Evolutionary conservation across 768 basidiomycete genomes (phyloP), one percentile per base, ranked within the genome.

Genomic region (Leucogyrophana mollusca): DNA sequence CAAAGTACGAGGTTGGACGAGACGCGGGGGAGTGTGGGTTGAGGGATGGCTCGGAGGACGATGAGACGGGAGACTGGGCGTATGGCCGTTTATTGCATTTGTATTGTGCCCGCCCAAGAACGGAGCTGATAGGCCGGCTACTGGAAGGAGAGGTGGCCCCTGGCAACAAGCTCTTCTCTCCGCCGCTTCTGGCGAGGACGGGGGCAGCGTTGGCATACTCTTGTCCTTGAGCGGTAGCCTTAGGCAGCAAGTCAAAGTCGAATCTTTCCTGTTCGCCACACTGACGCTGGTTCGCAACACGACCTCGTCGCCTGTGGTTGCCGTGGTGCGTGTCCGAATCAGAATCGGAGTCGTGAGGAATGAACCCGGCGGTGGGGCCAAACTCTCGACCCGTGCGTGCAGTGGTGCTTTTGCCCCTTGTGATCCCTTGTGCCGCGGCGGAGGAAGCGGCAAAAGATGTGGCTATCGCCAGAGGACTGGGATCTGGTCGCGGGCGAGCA

Each of bases 311-410:
- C 13, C 27, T 30, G 13, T 13, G 27, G n/a, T 16, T 20, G 9
- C 42, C 16, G 13, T 21, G 30, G 17, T 37, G 43, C 4, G 4
- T 36, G 45, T 47, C 30, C 46, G 54, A 50, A 9, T 42, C 37
- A 34, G 24, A 40, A n/a, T 20, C 17, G 17, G 51, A 54, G 4
- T 53, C 46, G n/a, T 40, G 41, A 2, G 56, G 58, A 18, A 65
- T 65, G 36, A 65, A 65, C 1, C 56, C 62, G 5, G 65, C 63
- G 8, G 54, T 65, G 2, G 65, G 65, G 2, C 60, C 62, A 20
- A 48, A 65, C 5, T 30, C 27, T n/a, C n/a, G n/a, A n/a, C n/a
- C n/a, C 27, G 6, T 30, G 27, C 13, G 7, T 30, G 27, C 6
- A 13, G 13, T 13, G 27, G 27, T 30, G 27, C 27, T 30, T 30